Conservation (phyloP, 179 eudicot species). For the Patellifolia procumbens region DNA sequence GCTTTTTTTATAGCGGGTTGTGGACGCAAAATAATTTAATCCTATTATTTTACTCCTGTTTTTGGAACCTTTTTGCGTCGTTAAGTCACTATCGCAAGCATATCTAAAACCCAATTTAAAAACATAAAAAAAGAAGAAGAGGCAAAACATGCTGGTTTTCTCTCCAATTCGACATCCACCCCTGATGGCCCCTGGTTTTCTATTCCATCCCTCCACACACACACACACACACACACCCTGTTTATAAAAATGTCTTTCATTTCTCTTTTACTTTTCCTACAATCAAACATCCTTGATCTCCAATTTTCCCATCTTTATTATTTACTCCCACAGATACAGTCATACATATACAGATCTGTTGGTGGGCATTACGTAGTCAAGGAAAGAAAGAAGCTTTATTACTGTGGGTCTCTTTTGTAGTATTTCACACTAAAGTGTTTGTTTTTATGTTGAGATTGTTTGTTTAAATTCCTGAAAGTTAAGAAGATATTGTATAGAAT, state of each 20-base stretch:
- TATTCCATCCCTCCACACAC: constrained; percentile 25
- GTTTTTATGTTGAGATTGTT: too few relatives aligned
- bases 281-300: neutral
- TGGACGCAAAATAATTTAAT: neutral
- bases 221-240: too few relatives aligned
- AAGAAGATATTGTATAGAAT: too few relatives aligned
- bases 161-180: constrained; percentile 4
- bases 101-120: neutral
- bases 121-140: neutral
- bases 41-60: neutral
- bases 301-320: constrained; percentile 9
- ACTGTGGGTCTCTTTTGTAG: constrained; percentile 15
- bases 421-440: constrained; percentile 14
- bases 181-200: constrained; percentile 56
- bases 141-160: constrained; percentile 29
- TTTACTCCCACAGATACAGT: constrained; percentile 23
- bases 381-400: neutral
- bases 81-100: neutral
- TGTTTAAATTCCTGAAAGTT: too few relatives aligned
- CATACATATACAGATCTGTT: constrained; percentile 1
- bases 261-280: neutral
- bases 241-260: constrained; percentile 16
- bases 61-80: neutral
- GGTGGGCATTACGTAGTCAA: neutral
- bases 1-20: neutral